These are phyloP conservation scores for Wickerhamomyces pijperi DNA, from an alignment of 805 yeast genomes.

Conservation along the genomic window DNA sequence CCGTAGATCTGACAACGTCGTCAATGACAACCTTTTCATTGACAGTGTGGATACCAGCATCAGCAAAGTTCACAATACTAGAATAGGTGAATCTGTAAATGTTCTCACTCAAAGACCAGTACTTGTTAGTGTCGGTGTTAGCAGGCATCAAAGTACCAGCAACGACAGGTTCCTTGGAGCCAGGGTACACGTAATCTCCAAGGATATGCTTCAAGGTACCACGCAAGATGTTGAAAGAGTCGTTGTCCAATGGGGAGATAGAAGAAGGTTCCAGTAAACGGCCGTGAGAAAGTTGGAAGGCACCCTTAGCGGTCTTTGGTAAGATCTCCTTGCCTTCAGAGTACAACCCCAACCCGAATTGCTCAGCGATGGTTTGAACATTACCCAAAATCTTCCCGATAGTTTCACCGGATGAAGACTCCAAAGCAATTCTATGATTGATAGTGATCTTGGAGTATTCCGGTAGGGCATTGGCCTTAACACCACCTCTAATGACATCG, in stretches of 20 bases:
- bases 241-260: slow-evolving; percentile 22
- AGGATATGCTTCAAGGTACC: slow-evolving; percentile 46
- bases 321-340: slow-evolving; percentile 8
- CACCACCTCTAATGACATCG: slow-evolving; percentile 48
- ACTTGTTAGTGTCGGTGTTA: slow-evolving; percentile 10
- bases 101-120: slow-evolving; percentile 11
- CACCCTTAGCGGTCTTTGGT: slow-evolving; percentile 17
- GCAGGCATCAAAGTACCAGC: slow-evolving; percentile 8
- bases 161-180: slow-evolving; percentile 3
- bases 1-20: slow-evolving; percentile 9
- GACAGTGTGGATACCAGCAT: slow-evolving; percentile 9
- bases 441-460: slow-evolving; percentile 36
- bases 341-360: slow-evolving; percentile 14
- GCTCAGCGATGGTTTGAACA: slow-evolving; percentile 10
- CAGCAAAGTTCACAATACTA: slow-evolving; percentile 2
- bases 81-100: slow-evolving; percentile 10
- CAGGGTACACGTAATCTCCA: slow-evolving; percentile 25
- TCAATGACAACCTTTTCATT: slow-evolving; percentile 10
- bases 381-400: slow-evolving; percentile 18
- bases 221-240: slow-evolving; percentile 43
- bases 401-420: slow-evolving; percentile 30
- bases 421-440: slow-evolving; percentile 58
- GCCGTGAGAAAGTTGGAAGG: slow-evolving; percentile 16
- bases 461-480: slow-evolving; percentile 69
- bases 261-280: slow-evolving; percentile 11